Percentiles rank a stretch among this genome's conserved stretches.
Conservation (phyloP, 2,329 filamentous ascomycete genomes). For the Xylaria arbuscula region DNA sequence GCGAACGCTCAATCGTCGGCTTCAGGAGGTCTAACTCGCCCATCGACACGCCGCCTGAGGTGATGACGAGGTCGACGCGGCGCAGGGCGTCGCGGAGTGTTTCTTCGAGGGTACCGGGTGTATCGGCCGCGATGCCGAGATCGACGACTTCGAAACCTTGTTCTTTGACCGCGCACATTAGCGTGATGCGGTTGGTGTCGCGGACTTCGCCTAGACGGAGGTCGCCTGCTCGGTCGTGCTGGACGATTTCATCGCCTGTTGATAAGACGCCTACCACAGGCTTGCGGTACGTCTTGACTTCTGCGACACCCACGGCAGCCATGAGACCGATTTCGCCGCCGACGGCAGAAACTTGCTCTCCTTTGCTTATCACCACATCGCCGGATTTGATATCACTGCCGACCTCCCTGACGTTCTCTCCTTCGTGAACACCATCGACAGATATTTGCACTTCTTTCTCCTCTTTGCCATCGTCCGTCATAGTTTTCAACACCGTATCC, state of each 20-base stretch:
- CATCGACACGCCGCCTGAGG: conserved; percentile 96
- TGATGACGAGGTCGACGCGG: conserved; percentile 83
- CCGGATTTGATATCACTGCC: conserved; percentile 85
- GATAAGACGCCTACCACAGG: conserved; percentile 89
- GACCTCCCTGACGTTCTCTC: conserved; percentile 90
- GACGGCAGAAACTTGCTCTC: conserved; percentile 84
- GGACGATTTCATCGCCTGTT: conserved; percentile 93
- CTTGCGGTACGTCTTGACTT: conserved; percentile 77
- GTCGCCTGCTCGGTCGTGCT: conserved; percentile 70
- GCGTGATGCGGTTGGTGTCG: conserved; percentile 90
- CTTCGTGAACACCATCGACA: conserved; percentile 76
- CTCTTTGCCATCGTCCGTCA: conserved; percentile 83
- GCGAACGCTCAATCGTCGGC: conserved; percentile 88
- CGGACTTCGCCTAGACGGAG: conserved; percentile 86
- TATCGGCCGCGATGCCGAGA: conserved; percentile 84
- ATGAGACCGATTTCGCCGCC: conserved; percentile 93
- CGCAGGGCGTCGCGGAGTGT: conserved; percentile 80
- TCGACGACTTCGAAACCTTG: conserved; percentile 85
- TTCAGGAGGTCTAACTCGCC: conserved; percentile 97
- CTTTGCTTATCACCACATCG: conserved; percentile 76
- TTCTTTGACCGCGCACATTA: conserved; percentile 79
- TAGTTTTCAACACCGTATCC: conserved; percentile 81
- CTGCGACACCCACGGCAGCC: conserved; percentile 80
- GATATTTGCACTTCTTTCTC: conserved; percentile 90
- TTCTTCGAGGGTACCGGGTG: conserved; percentile 78